Evolutionary conservation across 2,329 filamentous ascomycete species (phyloP).

Genomic region (Neofusicoccum umdonicola): DNA sequence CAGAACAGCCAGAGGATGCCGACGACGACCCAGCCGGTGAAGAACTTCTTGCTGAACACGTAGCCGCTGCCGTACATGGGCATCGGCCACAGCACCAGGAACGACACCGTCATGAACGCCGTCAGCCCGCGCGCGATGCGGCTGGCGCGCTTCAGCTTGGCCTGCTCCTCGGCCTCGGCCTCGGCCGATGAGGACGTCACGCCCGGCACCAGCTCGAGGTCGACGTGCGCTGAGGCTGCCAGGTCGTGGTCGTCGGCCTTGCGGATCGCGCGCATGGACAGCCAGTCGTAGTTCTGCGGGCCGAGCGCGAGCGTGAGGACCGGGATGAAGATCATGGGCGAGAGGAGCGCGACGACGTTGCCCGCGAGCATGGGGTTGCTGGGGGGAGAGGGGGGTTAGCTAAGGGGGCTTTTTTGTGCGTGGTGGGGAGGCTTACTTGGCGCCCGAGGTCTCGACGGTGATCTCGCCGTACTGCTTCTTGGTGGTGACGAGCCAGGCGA

Average conservation of each 20-base stretch:
- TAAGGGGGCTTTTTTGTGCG: constrained; percentile 42
- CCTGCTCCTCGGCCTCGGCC: constrained; percentile 34
- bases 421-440: constrained; percentile 27
- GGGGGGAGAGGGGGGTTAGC: neutral
- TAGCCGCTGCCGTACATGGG: constrained; percentile 83
- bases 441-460: constrained; percentile 71
- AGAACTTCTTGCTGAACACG: constrained; percentile 78
- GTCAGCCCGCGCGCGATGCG: constrained; percentile 58
- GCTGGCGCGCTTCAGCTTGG: constrained; percentile 42
- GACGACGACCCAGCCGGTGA: constrained; percentile 71
- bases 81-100: constrained; percentile 87
- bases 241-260: constrained; percentile 75
- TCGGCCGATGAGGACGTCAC: constrained; percentile 23
- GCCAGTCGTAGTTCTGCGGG: constrained; percentile 80
- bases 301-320: constrained; percentile 69
- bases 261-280: constrained; percentile 76
- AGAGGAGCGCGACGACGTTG: constrained; percentile 78
- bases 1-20: constrained; percentile 75
- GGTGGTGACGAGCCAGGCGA: constrained; percentile 76
- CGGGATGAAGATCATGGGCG: constrained; percentile 71
- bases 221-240: constrained; percentile 53
- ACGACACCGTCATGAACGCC: constrained; percentile 62
- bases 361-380: constrained; percentile 73
- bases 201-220: constrained; percentile 59
- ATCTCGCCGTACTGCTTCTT: constrained; percentile 67